A percentile compares a stretch with the other conserved stretches of the same genome.
These are phyloP conservation scores for Fusarium oligoseptatum DNA, from an alignment of 2,329 filamentous ascomycete genomes.

Conservation along the genomic window DNA sequence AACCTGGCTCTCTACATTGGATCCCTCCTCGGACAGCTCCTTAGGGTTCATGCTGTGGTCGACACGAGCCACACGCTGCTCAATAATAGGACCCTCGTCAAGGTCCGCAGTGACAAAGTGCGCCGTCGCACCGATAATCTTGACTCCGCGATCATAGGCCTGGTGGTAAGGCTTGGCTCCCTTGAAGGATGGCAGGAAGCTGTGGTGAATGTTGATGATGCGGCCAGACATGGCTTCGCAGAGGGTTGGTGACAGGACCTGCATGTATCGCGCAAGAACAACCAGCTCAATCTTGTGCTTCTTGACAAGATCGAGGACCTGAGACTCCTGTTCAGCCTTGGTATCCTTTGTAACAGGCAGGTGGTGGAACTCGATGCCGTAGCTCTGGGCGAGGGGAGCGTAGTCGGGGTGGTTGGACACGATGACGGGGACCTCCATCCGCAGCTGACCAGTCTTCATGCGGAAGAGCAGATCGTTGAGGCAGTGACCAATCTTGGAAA, in stretches of 20 bases:
- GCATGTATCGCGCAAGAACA: slow-evolving; percentile 89
- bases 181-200: slow-evolving; percentile 89
- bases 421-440: slow-evolving; percentile 81
- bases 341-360: slow-evolving; percentile 84
- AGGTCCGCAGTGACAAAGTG: slow-evolving; percentile 89
- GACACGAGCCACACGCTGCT: slow-evolving; percentile 83
- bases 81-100: slow-evolving; percentile 89
- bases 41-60: slow-evolving; percentile 83
- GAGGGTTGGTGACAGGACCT: slow-evolving; percentile 81
- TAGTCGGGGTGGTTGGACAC: slow-evolving; percentile 88
- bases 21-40: slow-evolving; percentile 82
- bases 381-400: slow-evolving; percentile 74
- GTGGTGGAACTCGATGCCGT: slow-evolving; percentile 84
- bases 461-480: slow-evolving; percentile 88
- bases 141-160: slow-evolving; percentile 86
- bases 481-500: slow-evolving; percentile 89
- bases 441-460: slow-evolving; percentile 78
- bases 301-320: slow-evolving; percentile 77
- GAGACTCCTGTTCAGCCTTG: slow-evolving; percentile 78
- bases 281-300: slow-evolving; percentile 81
- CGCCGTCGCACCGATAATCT: slow-evolving; percentile 88
- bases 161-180: slow-evolving; percentile 91
- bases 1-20: slow-evolving; percentile 87
- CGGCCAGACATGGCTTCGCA: slow-evolving; percentile 84
- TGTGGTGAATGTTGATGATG: slow-evolving; percentile 95